Conservation (phyloP, 768 basidiomycete species). For the Mycena metata region DNA sequence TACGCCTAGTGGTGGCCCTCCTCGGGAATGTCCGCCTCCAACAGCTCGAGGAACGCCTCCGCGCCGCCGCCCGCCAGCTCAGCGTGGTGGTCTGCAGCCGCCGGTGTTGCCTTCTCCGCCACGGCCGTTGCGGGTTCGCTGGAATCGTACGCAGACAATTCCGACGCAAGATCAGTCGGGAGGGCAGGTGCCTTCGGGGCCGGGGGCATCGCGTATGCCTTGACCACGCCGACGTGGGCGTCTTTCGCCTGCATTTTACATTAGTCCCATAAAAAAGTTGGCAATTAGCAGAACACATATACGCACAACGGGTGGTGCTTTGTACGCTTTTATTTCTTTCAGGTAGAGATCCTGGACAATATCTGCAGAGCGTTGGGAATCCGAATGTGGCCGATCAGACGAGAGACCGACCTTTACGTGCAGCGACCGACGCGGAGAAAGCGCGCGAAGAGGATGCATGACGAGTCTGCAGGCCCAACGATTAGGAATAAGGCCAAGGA, state of each 20-base stretch:
- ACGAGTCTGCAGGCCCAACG: constrained; percentile 14
- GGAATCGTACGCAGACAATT: constrained; percentile 88
- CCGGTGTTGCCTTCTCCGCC: constrained; percentile 45
- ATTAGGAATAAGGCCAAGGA: not conserved
- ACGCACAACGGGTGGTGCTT: constrained; percentile 28
- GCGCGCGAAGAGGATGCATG: constrained; percentile 29
- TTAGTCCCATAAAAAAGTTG: constrained; percentile 2
- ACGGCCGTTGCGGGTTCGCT: constrained; percentile 74
- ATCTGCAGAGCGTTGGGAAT: constrained; percentile 23
- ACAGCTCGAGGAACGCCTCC: constrained; percentile 82
- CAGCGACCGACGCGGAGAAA: constrained; percentile 34
- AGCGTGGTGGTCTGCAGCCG: constrained; percentile 45
- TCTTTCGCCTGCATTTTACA: constrained; percentile 78
- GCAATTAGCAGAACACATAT: not conserved
- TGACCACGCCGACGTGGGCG: constrained; percentile 90
- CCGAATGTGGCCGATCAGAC: not conserved
- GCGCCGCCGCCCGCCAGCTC: constrained; percentile 69
- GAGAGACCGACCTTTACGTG: constrained; percentile 34
- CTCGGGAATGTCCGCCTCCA: constrained; percentile 85
- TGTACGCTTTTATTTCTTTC: constrained; percentile 40
- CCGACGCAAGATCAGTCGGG: constrained; percentile 88
- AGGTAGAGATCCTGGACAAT: constrained; percentile 39
- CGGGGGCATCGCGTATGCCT: constrained; percentile 81
- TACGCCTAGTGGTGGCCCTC: constrained; percentile 63
- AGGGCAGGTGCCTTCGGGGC: constrained; percentile 81